Conservation (phyloP, 805 yeast genomes). For the Cyberlindnera americana region DNA sequence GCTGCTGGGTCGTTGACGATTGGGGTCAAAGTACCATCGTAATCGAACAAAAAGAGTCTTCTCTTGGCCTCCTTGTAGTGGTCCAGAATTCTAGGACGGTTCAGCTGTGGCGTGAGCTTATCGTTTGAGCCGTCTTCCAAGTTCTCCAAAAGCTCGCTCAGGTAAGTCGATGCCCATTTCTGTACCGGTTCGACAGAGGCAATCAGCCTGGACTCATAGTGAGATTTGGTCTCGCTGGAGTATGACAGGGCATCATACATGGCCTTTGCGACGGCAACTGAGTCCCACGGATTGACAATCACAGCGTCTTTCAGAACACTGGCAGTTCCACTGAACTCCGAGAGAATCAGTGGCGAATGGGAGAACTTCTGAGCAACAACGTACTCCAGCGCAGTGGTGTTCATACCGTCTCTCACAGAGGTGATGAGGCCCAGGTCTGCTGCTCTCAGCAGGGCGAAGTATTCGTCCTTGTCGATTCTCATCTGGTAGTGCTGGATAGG, state of each 20-base stretch:
- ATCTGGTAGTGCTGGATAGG: constrained; percentile 94
- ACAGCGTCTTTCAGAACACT: constrained; percentile 68
- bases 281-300: constrained; percentile 95
- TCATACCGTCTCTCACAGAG: constrained; percentile 93
- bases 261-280: constrained; percentile 85
- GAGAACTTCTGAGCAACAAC: constrained; percentile 80
- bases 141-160: constrained; percentile 45
- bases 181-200: constrained; percentile 72
- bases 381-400: constrained; percentile 90
- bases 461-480: constrained; percentile 84
- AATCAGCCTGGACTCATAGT: constrained; percentile 53
- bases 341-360: constrained; percentile 73
- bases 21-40: constrained; percentile 96
- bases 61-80: constrained; percentile 59
- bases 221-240: constrained; percentile 42
- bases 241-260: constrained; percentile 66
- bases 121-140: constrained; percentile 37
- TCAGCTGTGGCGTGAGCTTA: constrained; percentile 74
- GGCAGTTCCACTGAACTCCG: constrained; percentile 92
- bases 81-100: constrained; percentile 59
- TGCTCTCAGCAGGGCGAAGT: constrained; percentile 78
- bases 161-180: constrained; percentile 68
- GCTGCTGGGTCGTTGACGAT: constrained; percentile 98
- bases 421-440: constrained; percentile 91
- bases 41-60: constrained; percentile 86